A percentile compares a stretch with the other conserved stretches of the same genome.
Conservation (phyloP, 345 rosid genomes). For the Eutrema yunnanense region DNA sequence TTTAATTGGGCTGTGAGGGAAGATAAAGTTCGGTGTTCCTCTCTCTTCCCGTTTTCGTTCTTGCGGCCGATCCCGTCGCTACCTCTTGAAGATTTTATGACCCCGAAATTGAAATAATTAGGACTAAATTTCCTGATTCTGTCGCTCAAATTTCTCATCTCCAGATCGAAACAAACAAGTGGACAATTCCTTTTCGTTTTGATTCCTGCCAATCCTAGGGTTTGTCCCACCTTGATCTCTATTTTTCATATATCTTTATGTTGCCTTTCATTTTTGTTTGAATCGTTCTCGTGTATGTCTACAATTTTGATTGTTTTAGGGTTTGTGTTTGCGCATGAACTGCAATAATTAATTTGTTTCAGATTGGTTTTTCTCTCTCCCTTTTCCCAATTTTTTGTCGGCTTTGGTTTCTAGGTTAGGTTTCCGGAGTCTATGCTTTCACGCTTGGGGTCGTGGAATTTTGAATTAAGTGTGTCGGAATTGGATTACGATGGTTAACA, state of each 20-base stretch:
- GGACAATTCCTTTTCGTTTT: conserved; percentile 1
- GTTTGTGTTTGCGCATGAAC: neutral
- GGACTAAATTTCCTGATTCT: neutral
- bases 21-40: conserved; percentile 8
- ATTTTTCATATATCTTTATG: neutral
- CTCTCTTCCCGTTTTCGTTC: neutral
- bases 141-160: neutral
- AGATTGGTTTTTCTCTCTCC: neutral
- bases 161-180: neutral
- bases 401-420: neutral
- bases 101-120: neutral
- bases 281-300: neutral
- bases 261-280: neutral
- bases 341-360: neutral
- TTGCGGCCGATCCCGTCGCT: conserved; percentile 20
- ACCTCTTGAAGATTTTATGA: neutral
- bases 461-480: neutral
- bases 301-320: neutral
- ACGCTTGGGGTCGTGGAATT: neutral
- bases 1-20: neutral
- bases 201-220: conserved; percentile 17
- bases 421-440: neutral
- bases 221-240: conserved; percentile 20
- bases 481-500: neutral
- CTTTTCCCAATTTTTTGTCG: neutral